Evolutionary conservation across 805 yeast genomes (phyloP).

Genomic region (Metschnikowia lochheadii): DNA sequence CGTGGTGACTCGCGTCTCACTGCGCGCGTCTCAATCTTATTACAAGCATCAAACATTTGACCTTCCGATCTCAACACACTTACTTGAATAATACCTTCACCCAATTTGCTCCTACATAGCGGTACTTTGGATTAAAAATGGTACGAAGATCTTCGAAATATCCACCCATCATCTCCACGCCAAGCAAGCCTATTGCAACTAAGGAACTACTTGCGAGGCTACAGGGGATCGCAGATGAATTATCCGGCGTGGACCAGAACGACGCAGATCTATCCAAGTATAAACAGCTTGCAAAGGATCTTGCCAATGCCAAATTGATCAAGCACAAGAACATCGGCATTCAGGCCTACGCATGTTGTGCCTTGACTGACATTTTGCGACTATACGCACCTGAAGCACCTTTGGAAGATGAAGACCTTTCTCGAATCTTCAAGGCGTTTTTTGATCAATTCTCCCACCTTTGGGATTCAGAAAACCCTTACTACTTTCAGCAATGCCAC

Average conservation of each 20-base stretch:
- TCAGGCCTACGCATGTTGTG: conserved; percentile 65
- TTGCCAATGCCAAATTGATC: conserved; percentile 56
- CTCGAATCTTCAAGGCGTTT: conserved; percentile 63
- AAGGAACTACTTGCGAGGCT: conserved; percentile 59
- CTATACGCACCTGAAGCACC: conserved; percentile 91
- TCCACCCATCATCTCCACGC: conserved; percentile 48
- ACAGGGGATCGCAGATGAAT: conserved; percentile 56
- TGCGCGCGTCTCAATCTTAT: neutral
- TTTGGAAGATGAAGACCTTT: conserved; percentile 58
- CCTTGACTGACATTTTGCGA: conserved; percentile 70
- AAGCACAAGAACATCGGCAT: conserved; percentile 64
- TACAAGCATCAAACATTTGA: neutral
- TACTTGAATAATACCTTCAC: neutral
- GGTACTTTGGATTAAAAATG: neutral
- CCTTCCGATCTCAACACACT: neutral
- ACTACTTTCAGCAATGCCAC: conserved; percentile 59
- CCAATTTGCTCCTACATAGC: neutral
- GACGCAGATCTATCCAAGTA: conserved; percentile 44
- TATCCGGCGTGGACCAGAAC: conserved; percentile 61
- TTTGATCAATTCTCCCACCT: conserved; percentile 58
- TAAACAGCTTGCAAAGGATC: conserved; percentile 40
- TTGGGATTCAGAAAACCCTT: conserved; percentile 52
- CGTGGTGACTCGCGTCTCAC: neutral
- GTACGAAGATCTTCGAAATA: neutral
- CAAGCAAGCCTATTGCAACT: conserved; percentile 53